Conservation (phyloP, 192 early-diverging fungal species). For the Gigaspora rosea region DNA sequence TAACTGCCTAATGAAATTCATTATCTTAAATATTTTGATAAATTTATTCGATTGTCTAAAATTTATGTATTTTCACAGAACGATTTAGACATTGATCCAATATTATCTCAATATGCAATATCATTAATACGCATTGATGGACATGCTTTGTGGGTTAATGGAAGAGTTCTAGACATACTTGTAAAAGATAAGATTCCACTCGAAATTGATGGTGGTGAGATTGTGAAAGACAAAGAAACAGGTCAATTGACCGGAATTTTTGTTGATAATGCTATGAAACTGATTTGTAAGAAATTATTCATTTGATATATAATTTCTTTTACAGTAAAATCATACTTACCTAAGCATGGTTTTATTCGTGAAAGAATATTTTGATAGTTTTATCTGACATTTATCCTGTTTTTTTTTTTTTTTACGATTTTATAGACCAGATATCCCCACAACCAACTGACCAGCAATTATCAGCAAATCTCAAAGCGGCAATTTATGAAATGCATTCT, state of each 20-base stretch:
- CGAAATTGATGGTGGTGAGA: conserved; percentile 39
- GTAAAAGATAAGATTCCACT: conserved; percentile 26
- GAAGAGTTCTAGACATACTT: conserved; percentile 25
- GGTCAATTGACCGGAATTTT: conserved; percentile 45
- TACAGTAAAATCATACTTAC: no score
- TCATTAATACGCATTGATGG: conserved; percentile 48
- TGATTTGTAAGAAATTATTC: conserved; percentile 32
- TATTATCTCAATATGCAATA: conserved; percentile 46
- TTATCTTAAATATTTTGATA: not conserved
- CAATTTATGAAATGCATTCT: conserved; percentile 38
- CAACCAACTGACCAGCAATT: conserved; percentile 13
- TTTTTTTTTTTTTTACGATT: not conserved
- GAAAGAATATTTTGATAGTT: no score
- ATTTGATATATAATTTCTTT: not conserved
- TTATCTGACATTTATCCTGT: not conserved
- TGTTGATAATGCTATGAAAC: conserved; percentile 56
- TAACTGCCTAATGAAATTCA: conserved; percentile 15
- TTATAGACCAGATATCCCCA: conserved; percentile 34
- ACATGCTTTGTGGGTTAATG: conserved; percentile 55
- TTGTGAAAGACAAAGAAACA: conserved; percentile 35
- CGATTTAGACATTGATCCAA: conserved; percentile 46
- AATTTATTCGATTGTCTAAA: not conserved
- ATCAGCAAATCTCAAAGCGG: conserved; percentile 36
- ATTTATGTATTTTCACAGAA: conserved; percentile 6
- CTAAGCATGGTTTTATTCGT: no score